Percentiles rank a stretch among this genome's conserved stretches.
phyloP scores from a whole-genome alignment of 495 filamentous ascomycete species.

The Trichocladium antarcticum region DNA sequence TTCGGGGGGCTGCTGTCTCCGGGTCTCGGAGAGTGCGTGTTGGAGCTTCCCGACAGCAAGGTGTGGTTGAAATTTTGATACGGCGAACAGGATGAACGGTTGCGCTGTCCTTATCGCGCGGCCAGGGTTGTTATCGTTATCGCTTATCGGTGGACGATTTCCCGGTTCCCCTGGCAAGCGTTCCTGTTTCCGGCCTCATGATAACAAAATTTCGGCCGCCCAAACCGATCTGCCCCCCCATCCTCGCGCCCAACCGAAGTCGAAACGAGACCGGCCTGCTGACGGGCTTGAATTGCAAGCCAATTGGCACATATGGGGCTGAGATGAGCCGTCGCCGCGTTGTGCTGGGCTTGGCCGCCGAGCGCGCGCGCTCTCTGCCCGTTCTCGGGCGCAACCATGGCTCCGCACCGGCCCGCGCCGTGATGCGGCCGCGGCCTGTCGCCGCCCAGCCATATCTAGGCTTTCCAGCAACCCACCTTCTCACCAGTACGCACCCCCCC shows the following conservation, averaged over 20 bases:
- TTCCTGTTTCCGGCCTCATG: neutral
- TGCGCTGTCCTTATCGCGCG: constrained; percentile 1
- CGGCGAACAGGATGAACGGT: constrained; percentile 5
- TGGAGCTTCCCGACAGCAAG: neutral
- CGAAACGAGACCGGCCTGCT: neutral
- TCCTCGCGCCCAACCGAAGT: neutral
- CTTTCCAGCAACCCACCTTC: neutral
- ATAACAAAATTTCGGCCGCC: constrained; percentile 9
- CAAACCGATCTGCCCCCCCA: neutral
- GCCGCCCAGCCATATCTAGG: neutral
- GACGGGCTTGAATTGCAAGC: neutral
- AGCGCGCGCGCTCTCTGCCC: constrained; percentile 7
- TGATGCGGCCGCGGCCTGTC: neutral
- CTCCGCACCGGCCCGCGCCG: neutral
- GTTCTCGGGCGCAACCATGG: constrained; percentile 6
- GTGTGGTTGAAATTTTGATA: constrained; percentile 21
- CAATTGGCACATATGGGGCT: constrained; percentile 14
- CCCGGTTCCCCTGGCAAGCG: neutral
- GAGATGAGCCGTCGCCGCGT: constrained; percentile 22
- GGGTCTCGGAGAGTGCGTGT: neutral
- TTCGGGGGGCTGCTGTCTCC: neutral
- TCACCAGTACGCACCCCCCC: neutral
- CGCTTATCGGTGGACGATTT: constrained; percentile 4
- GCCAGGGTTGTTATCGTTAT: constrained; percentile 11
- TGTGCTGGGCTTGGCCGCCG: constrained; percentile 16